Percentiles rank a stretch among this genome's conserved stretches.
phyloP scores from a whole-genome alignment of 768 basidiomycete species.

The Coprinellus aureogranulatus region DNA sequence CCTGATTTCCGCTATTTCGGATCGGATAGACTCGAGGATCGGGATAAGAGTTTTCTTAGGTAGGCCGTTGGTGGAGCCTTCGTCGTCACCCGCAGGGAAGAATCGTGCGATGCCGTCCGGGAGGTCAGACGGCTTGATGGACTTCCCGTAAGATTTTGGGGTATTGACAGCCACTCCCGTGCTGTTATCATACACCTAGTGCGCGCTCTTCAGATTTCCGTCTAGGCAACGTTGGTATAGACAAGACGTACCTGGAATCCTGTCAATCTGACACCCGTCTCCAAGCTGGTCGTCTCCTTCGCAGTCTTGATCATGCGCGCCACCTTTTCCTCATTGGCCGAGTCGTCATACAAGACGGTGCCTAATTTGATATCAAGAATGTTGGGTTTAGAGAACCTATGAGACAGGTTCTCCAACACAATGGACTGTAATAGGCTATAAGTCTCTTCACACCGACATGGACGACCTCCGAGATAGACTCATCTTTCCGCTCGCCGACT shows the following conservation, averaged over 20 bases:
- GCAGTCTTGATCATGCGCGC: conserved; percentile 75
- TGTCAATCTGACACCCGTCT: conserved; percentile 80
- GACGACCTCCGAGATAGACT: conserved; percentile 23
- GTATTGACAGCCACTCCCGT: conserved; percentile 57
- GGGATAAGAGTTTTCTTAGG: conserved; percentile 52
- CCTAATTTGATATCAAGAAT: conserved; percentile 94
- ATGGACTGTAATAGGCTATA: conserved; percentile 53
- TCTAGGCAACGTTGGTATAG: neutral
- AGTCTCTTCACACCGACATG: conserved; percentile 2
- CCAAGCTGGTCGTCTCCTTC: conserved; percentile 63
- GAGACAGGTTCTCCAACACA: conserved; percentile 81
- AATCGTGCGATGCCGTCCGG: conserved; percentile 74
- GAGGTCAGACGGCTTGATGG: conserved; percentile 66
- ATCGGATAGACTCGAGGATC: conserved; percentile 54
- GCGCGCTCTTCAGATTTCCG: conserved; percentile 6
- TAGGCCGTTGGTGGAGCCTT: conserved; percentile 44
- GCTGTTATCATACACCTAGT: conserved; percentile 69
- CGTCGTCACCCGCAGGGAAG: conserved; percentile 50
- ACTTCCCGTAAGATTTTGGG: conserved; percentile 76
- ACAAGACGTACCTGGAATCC: conserved; percentile 77
- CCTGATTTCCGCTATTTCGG: conserved; percentile 39
- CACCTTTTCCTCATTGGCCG: conserved; percentile 67
- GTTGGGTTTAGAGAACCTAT: conserved; percentile 75
- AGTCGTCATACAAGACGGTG: conserved; percentile 77
- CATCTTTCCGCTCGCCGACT: conserved; percentile 44